phyloP scores from a whole-genome alignment of 2,329 filamentous ascomycete species.

The Aspergillus neoniger region DNA sequence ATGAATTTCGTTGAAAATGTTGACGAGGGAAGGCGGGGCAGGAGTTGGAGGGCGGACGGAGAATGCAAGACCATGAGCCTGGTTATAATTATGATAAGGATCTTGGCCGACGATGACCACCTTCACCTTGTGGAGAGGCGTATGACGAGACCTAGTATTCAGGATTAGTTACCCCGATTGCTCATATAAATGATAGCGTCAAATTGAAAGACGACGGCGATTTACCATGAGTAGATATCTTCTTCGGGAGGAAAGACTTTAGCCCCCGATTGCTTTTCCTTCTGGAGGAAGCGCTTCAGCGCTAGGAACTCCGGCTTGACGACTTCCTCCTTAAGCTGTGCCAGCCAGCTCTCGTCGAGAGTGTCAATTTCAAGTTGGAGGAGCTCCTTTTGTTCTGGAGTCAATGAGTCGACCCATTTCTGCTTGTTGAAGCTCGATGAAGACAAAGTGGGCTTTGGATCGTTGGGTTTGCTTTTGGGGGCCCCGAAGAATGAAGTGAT shows the following conservation, averaged over 20 bases:
- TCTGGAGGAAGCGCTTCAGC: conserved; percentile 82
- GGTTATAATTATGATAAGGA: conserved; percentile 92
- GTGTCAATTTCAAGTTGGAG: conserved; percentile 90
- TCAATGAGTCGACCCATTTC: conserved; percentile 82
- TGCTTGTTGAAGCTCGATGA: conserved; percentile 75
- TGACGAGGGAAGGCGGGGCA: conserved; percentile 85
- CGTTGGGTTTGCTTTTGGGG: conserved; percentile 55
- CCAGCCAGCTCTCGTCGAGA: conserved; percentile 87
- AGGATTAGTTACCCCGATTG: conserved; percentile 19
- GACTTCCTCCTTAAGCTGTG: conserved; percentile 83
- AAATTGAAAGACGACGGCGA: not conserved
- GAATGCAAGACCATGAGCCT: conserved; percentile 95
- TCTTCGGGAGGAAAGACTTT: conserved; percentile 84
- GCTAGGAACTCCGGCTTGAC: conserved; percentile 76
- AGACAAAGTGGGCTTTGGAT: conserved; percentile 27
- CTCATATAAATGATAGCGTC: not conserved
- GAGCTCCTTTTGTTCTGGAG: conserved; percentile 76
- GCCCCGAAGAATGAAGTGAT: conserved; percentile 88
- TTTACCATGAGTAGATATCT: conserved; percentile 93
- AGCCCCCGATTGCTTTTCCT: conserved; percentile 70
- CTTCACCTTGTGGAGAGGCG: conserved; percentile 84
- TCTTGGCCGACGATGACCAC: conserved; percentile 94
- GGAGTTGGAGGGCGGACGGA: conserved; percentile 86
- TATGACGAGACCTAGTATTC: conserved; percentile 80
- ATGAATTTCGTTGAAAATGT: conserved; percentile 87